phyloP scores from a whole-genome alignment of 2,329 filamentous ascomycete genomes.

The Neonectria punicea region DNA sequence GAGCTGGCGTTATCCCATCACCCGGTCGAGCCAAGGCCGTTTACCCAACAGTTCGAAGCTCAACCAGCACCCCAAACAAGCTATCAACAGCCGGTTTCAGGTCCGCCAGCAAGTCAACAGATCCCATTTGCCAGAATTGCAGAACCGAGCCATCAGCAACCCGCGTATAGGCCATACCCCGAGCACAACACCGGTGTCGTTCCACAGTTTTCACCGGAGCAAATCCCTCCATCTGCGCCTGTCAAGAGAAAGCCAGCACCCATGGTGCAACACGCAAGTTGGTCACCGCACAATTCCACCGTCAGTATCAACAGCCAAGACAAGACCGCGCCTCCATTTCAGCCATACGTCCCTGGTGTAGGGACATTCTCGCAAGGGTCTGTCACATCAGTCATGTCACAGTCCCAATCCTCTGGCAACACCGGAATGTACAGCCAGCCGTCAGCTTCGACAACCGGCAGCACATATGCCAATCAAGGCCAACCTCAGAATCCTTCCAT shows the following conservation, averaged over 20 bases:
- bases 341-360: not conserved
- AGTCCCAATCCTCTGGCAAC: not conserved
- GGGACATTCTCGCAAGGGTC: not conserved
- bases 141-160: not conserved
- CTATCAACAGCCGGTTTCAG: not conserved
- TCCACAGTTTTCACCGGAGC: not conserved
- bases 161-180: not conserved
- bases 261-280: not conserved
- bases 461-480: no score
- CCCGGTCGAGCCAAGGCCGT: not conserved
- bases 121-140: not conserved
- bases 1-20: not conserved
- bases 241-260: not conserved
- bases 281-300: not conserved
- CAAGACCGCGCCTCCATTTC: not conserved
- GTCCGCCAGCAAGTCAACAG: not conserved
- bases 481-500: no score
- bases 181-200: not conserved
- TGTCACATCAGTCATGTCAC: not conserved
- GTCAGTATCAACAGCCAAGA: not conserved
- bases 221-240: not conserved
- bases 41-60: not conserved
- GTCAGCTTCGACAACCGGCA: not conserved
- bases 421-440: not conserved
- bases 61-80: not conserved